phyloP scores from a whole-genome alignment of 2,329 filamentous ascomycete species.

The Chaetomium sp. region DNA sequence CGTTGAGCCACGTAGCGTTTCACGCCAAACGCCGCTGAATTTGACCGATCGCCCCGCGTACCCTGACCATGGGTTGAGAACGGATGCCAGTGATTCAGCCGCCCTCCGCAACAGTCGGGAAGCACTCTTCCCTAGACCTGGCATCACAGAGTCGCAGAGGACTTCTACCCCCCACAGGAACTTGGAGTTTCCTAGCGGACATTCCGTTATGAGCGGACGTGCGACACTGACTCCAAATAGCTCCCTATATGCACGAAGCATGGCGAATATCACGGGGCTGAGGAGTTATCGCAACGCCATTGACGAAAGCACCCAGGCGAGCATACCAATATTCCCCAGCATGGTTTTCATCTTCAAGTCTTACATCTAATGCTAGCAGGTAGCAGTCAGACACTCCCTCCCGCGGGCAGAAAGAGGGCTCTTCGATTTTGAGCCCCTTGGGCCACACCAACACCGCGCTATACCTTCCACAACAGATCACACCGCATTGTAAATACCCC shows the following conservation, averaged over 20 bases:
- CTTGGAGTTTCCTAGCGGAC: background rate
- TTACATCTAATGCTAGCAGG: too few species aligned
- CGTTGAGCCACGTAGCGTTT: too few species aligned
- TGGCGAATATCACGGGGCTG: background rate
- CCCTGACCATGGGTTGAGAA: too few species aligned
- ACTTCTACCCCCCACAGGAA: background rate
- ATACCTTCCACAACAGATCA: background rate
- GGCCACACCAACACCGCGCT: background rate
- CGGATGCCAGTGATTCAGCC: background rate
- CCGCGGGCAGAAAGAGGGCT: background rate
- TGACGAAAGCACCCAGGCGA: too few species aligned
- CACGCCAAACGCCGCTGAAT: too few species aligned
- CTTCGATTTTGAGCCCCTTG: slow-evolving; percentile 8
- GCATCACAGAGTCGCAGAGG: too few species aligned
- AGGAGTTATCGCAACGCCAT: background rate
- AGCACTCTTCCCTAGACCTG: too few species aligned
- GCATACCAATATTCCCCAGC: too few species aligned
- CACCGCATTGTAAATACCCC: too few species aligned
- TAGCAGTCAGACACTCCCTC: too few species aligned
- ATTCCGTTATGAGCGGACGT: slow-evolving; percentile 2
- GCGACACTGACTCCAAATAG: slow-evolving; percentile 5
- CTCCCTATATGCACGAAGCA: background rate
- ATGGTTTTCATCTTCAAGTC: too few species aligned
- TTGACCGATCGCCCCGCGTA: too few species aligned
- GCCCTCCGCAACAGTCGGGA: background rate